Conservation (phyloP, 148 eudicot species). For the Heliosperma pusillum region DNA sequence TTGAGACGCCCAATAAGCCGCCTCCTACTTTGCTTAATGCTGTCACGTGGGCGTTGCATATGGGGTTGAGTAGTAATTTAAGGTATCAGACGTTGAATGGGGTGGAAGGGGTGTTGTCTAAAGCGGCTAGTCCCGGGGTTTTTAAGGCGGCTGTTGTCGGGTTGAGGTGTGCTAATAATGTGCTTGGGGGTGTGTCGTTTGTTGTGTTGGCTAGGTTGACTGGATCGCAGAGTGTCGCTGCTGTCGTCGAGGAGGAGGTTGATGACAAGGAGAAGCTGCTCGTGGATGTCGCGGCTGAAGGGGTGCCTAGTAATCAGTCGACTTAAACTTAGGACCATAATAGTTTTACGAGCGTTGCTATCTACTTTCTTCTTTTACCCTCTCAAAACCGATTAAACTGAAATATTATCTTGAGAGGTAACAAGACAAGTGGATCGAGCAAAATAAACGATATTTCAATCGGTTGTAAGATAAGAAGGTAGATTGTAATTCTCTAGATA, state of each 20-base stretch:
- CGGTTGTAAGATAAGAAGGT: too few relatives aligned
- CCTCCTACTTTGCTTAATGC: slow-evolving; percentile 82
- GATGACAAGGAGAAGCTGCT: neutral
- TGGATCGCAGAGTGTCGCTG: slow-evolving; percentile 57
- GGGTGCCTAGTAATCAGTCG: slow-evolving; percentile 11
- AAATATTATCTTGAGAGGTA: too few relatives aligned
- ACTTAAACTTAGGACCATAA: neutral
- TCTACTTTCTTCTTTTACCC: too few relatives aligned
- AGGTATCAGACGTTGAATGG: slow-evolving; percentile 91
- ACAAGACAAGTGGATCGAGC: too few relatives aligned
- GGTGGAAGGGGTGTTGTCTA: slow-evolving; percentile 57
- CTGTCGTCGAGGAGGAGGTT: neutral
- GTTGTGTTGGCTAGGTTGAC: slow-evolving; percentile 85
- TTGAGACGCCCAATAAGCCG: slow-evolving; percentile 83
- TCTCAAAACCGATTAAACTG: too few relatives aligned
- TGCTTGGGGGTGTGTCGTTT: slow-evolving; percentile 85
- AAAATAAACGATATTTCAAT: too few relatives aligned
- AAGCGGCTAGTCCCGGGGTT: slow-evolving; percentile 38
- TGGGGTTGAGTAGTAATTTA: slow-evolving; percentile 86
- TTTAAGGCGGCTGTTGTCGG: slow-evolving; percentile 69
- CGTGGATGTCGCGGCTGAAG: neutral
- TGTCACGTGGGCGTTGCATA: slow-evolving; percentile 79
- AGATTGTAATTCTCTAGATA: too few relatives aligned
- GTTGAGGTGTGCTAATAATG: slow-evolving; percentile 68
- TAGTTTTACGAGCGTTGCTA: too few relatives aligned